Percentiles rank a stretch among this genome's conserved stretches.
These are phyloP conservation scores for Pseudonitzschia pungens DNA, from an alignment of 108 stramenopile species.

Conservation along the genomic window DNA sequence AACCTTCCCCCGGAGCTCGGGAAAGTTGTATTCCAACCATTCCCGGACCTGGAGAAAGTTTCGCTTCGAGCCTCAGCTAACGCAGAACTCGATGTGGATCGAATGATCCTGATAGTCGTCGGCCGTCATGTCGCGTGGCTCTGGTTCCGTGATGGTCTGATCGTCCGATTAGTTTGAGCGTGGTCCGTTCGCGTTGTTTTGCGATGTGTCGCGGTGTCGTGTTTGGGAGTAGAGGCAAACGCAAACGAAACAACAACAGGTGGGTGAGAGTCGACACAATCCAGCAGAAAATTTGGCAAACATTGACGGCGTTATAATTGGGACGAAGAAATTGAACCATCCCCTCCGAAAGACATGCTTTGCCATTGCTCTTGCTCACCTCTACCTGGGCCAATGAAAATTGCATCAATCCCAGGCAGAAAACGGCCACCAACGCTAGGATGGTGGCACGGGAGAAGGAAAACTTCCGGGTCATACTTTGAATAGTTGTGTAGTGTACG, in stretches of 20 bases:
- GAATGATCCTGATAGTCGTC: slow-evolving; percentile 21
- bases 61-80: slow-evolving; percentile 82
- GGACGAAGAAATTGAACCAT: no score
- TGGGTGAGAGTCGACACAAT: no score
- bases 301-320: no score
- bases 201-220: background rate
- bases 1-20: slow-evolving; percentile 58
- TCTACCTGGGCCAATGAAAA: slow-evolving; percentile 8
- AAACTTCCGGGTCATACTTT: background rate
- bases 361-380: no score
- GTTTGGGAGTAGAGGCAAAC: background rate
- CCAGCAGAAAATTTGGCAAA: no score
- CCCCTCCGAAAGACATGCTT: no score
- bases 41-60: slow-evolving; percentile 71
- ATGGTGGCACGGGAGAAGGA: background rate
- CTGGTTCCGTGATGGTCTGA: background rate
- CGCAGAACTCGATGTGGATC: slow-evolving; percentile 51
- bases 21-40: slow-evolving; percentile 69
- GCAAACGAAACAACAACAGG: no score
- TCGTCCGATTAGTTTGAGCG: background rate
- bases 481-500: background rate
- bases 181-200: background rate
- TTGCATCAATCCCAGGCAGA: slow-evolving; percentile 17
- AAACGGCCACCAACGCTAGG: background rate
- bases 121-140: slow-evolving; percentile 6